phyloP scores from a whole-genome alignment of 2,329 filamentous ascomycete species.

The Tolypocladium ovalisporum region DNA sequence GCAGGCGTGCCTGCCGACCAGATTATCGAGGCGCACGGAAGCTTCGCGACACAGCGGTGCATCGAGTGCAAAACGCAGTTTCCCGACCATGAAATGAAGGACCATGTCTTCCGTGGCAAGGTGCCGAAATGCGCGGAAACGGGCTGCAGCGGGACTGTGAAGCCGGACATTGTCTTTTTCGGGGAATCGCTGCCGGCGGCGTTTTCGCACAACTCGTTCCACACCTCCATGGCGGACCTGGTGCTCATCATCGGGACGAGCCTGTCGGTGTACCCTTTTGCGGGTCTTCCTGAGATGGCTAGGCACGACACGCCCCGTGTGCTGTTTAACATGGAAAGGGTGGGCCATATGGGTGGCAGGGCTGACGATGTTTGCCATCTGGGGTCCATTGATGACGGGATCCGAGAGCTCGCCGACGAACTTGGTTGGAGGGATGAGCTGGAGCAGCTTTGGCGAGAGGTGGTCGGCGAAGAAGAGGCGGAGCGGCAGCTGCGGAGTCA shows the following conservation, averaged over 20 bases:
- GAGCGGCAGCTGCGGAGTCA: conserved; percentile 30
- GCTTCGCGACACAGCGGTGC: conserved; percentile 83
- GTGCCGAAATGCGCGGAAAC: conserved; percentile 57
- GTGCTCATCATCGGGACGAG: conserved; percentile 84
- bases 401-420: conserved; percentile 65
- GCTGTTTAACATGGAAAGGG: conserved; percentile 76
- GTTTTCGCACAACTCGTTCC: conserved; percentile 24
- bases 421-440: conserved; percentile 82
- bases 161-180: conserved; percentile 94
- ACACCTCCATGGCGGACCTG: conserved; percentile 58
- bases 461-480: conserved; percentile 51
- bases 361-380: conserved; percentile 77
- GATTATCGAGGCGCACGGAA: conserved; percentile 91
- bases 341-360: conserved; percentile 66
- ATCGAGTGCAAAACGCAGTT: conserved; percentile 73
- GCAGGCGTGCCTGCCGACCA: conserved; percentile 73
- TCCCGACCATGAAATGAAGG: conserved; percentile 62
- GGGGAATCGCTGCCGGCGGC: conserved; percentile 51
- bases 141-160: conserved; percentile 68
- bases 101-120: conserved; percentile 52
- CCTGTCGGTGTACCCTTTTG: conserved; percentile 80
- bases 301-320: conserved; percentile 57
- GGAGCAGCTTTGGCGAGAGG: conserved; percentile 59
- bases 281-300: conserved; percentile 60
- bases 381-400: conserved; percentile 73